Percentiles rank a stretch among this genome's conserved stretches.
phyloP scores from a whole-genome alignment of 2,329 filamentous ascomycete genomes.

The Mariannaea elegans region DNA sequence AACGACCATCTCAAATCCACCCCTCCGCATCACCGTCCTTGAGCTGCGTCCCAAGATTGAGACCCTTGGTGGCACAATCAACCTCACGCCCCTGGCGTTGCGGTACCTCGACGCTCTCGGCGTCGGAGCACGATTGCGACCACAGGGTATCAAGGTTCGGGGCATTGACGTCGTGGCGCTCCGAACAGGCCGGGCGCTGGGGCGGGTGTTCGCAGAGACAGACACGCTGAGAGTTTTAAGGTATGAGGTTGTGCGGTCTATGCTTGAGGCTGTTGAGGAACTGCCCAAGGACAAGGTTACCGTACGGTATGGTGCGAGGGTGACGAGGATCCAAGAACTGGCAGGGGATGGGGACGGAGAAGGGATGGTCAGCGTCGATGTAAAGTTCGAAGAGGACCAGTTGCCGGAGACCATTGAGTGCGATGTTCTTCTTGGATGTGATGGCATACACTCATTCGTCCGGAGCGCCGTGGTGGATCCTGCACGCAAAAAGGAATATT shows the following conservation, averaged over 20 bases:
- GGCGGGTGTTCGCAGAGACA: slow-evolving; percentile 34
- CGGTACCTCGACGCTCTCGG: slow-evolving; percentile 53
- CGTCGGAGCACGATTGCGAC: slow-evolving; percentile 39
- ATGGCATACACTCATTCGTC: slow-evolving; percentile 50
- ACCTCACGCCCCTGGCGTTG: slow-evolving; percentile 57
- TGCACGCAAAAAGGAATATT: slow-evolving; percentile 42
- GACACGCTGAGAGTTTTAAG: slow-evolving; percentile 41
- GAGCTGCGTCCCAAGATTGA: slow-evolving; percentile 56
- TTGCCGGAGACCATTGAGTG: slow-evolving; percentile 19
- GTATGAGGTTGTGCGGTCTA: slow-evolving; percentile 35
- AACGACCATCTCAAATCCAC: slow-evolving; percentile 44
- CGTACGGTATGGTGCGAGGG: slow-evolving; percentile 28
- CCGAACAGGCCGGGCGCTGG: slow-evolving; percentile 37
- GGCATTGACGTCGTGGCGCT: slow-evolving; percentile 43
- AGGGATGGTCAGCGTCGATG: slow-evolving; percentile 1
- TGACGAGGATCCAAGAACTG: slow-evolving; percentile 26
- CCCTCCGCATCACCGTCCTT: slow-evolving; percentile 51
- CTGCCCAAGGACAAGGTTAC: slow-evolving; percentile 20
- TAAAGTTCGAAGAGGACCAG: background rate
- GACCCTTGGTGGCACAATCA: slow-evolving; percentile 56
- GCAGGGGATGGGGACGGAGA: background rate
- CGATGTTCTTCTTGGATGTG: slow-evolving; percentile 47
- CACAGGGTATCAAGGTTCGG: slow-evolving; percentile 24
- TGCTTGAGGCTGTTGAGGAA: slow-evolving; percentile 28
- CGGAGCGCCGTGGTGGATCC: slow-evolving; percentile 42